Percentiles rank a stretch among this genome's conserved stretches.
Evolutionary conservation across 805 yeast genomes (phyloP).

Genomic region (Wickerhamiella sorbophila): DNA sequence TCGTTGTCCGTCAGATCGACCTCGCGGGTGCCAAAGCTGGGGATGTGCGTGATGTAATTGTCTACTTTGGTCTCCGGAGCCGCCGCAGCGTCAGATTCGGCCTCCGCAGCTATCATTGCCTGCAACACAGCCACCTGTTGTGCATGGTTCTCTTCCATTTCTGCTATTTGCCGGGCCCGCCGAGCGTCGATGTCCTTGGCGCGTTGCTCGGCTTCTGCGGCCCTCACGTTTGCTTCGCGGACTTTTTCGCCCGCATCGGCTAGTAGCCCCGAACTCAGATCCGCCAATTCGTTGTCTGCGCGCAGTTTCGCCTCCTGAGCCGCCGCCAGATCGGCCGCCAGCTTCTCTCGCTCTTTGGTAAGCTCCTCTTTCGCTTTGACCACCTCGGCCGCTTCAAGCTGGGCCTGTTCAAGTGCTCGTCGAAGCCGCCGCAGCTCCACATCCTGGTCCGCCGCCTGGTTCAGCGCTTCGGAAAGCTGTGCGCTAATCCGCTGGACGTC

Average conservation of each 20-base stretch:
- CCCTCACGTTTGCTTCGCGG: conserved; percentile 58
- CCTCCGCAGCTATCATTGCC: conserved; percentile 34
- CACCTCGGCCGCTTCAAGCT: conserved; percentile 7
- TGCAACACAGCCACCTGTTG: conserved; percentile 49
- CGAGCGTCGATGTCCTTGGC: conserved; percentile 39
- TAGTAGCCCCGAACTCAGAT: conserved; percentile 39
- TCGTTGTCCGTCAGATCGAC: conserved; percentile 1
- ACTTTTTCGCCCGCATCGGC: conserved; percentile 54
- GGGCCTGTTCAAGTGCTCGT: conserved; percentile 11
- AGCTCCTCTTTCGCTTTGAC: conserved; percentile 47
- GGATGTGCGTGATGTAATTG: not conserved
- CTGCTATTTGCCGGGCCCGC: conserved; percentile 59
- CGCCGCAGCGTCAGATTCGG: not conserved
- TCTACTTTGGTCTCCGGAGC: not conserved
- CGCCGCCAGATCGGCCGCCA: conserved; percentile 75
- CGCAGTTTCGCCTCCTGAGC: conserved; percentile 47
- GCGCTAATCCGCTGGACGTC: conserved; percentile 15
- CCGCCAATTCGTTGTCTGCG: conserved; percentile 42
- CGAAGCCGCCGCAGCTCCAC: conserved; percentile 17
- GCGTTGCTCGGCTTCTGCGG: conserved; percentile 46
- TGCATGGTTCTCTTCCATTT: conserved; percentile 35
- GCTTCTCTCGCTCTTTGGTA: conserved; percentile 61
- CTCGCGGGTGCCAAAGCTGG: not conserved
- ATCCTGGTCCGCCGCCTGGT: conserved; percentile 20
- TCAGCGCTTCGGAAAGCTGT: conserved; percentile 22